phyloP scores from a whole-genome alignment of 2,329 filamentous ascomycete species.

The Talaromyces sp. region DNA sequence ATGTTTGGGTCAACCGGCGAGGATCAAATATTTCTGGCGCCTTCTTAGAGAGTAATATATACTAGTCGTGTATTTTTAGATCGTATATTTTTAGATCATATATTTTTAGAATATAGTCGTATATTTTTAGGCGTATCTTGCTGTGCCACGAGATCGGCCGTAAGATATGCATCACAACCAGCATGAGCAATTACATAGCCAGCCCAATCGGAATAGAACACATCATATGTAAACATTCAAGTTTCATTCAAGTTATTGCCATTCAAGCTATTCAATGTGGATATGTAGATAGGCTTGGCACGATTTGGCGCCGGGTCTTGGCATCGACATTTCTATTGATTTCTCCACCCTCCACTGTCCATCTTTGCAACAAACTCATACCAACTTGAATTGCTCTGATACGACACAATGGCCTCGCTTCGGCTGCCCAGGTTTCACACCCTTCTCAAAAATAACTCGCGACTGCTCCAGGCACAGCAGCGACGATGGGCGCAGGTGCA shows the following conservation, averaged over 20 bases:
- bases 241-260: not conserved
- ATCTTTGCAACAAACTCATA: not conserved
- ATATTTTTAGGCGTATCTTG: too few relatives aligned
- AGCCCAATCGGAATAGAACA: too few relatives aligned
- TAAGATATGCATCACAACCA: too few relatives aligned
- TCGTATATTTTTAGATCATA: too few relatives aligned
- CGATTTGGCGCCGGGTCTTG: not conserved
- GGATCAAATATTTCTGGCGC: too few relatives aligned
- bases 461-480: slow-evolving; percentile 47
- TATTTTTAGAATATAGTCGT: too few relatives aligned
- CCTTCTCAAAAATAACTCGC: slow-evolving; percentile 29
- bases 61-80: too few relatives aligned
- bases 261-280: too few relatives aligned
- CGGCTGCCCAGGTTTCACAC: slow-evolving; percentile 48
- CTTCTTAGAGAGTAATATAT: too few relatives aligned
- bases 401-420: slow-evolving; percentile 45
- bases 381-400: not conserved
- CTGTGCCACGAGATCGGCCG: too few relatives aligned
- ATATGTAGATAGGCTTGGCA: not conserved
- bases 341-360: not conserved
- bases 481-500: slow-evolving; percentile 87
- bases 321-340: not conserved
- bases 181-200: too few relatives aligned
- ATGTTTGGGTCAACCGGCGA: too few relatives aligned
- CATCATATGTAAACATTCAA: not conserved